These are phyloP conservation scores for Fusarium compactum DNA, from an alignment of 2,329 filamentous ascomycete genomes.

Conservation along the genomic window DNA sequence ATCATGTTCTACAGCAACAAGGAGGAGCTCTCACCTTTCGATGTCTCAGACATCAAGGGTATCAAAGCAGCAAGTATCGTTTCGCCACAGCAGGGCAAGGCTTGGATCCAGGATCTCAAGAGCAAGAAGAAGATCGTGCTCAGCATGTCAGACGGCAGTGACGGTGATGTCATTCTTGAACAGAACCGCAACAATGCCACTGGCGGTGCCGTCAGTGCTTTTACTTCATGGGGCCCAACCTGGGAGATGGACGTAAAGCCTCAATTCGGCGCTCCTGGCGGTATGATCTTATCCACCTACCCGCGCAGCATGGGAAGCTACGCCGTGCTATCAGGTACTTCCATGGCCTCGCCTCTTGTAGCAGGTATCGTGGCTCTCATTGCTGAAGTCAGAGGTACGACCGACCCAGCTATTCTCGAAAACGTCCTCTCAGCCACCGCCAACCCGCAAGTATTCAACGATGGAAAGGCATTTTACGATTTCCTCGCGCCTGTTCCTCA, in stretches of 20 bases:
- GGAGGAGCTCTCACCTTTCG: constrained; percentile 51
- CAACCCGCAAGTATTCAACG: constrained; percentile 63
- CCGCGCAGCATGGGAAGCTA: constrained; percentile 61
- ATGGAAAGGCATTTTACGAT: constrained; percentile 52
- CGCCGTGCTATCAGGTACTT: constrained; percentile 67
- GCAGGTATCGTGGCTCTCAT: constrained; percentile 68
- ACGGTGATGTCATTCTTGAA: constrained; percentile 52
- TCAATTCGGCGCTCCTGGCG: constrained; percentile 67
- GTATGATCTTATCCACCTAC: constrained; percentile 69
- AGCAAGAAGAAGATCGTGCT: constrained; percentile 59
- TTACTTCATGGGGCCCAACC: constrained; percentile 71
- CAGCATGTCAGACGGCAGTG: constrained; percentile 57
- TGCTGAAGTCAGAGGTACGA: constrained; percentile 63
- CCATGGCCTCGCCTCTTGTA: constrained; percentile 70
- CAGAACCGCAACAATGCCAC: constrained; percentile 56
- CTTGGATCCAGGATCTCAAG: constrained; percentile 59
- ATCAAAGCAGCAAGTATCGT: constrained; percentile 58
- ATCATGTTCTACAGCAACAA: constrained; percentile 72
- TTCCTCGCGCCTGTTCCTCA: constrained; percentile 68
- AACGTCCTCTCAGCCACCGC: constrained; percentile 63
- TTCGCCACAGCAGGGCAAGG: constrained; percentile 55
- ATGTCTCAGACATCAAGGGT: constrained; percentile 48
- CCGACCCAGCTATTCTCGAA: constrained; percentile 63
- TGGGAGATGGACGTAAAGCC: constrained; percentile 70
- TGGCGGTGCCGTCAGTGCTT: constrained; percentile 65